These are phyloP conservation scores for Metarhizium sp. DNA, from an alignment of 2,329 filamentous ascomycete species.

Conservation along the genomic window DNA sequence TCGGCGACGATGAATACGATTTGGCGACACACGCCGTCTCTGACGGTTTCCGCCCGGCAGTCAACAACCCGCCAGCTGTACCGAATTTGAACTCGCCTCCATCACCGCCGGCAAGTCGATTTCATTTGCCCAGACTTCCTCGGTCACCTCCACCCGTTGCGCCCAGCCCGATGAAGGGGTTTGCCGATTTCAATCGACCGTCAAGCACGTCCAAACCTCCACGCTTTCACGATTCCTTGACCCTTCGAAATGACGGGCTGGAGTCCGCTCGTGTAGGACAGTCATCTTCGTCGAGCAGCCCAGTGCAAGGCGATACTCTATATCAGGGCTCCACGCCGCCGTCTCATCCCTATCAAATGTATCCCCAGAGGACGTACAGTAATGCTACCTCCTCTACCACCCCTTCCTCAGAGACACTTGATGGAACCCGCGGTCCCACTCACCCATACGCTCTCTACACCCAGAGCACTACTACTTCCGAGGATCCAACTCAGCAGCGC, in stretches of 20 bases:
- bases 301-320: conserved; percentile 45
- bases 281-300: conserved; percentile 1
- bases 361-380: conserved; percentile 64
- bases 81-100: conserved; percentile 11
- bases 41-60: conserved; percentile 38
- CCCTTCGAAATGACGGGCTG: conserved; percentile 42
- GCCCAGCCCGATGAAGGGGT: conserved; percentile 14
- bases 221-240: conserved; percentile 37
- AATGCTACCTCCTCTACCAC: conserved; percentile 63
- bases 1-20: conserved; percentile 35
- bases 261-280: conserved; percentile 12
- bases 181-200: conserved; percentile 26
- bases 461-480: conserved; percentile 57
- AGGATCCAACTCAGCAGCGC: conserved; percentile 32
- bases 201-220: conserved; percentile 50
- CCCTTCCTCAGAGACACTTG: conserved; percentile 36
- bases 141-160: conserved; percentile 12
- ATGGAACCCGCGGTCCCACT: conserved; percentile 56
- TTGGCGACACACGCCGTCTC: conserved; percentile 41
- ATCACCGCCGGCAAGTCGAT: conserved; percentile 8
- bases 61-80: background rate
- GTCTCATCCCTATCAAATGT: conserved; percentile 79
- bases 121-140: conserved; percentile 1
- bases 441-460: conserved; percentile 84
- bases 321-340: conserved; percentile 63